Percentiles rank a stretch among this genome's conserved stretches.
These are phyloP conservation scores for Coemansia sp. DNA, from an alignment of 192 early-diverging fungal genomes.

Conservation along the genomic window DNA sequence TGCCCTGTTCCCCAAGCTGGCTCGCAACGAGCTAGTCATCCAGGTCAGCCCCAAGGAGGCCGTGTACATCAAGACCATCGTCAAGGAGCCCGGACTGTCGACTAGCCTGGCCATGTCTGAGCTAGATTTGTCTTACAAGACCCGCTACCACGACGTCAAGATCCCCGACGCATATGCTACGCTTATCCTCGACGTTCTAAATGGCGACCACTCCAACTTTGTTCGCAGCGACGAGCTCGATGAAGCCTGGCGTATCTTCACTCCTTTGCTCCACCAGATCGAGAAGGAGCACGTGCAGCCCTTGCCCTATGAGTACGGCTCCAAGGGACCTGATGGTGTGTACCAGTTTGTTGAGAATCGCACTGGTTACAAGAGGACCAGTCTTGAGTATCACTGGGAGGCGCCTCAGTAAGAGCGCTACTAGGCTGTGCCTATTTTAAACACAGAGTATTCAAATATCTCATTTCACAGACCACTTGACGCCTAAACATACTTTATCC, in stretches of 20 bases:
- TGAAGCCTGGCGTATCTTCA: slow-evolving; percentile 96
- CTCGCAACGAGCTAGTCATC: slow-evolving; percentile 94
- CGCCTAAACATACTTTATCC: background rate
- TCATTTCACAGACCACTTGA: slow-evolving; percentile 6
- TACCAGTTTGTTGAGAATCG: slow-evolving; percentile 63
- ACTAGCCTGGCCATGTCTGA: slow-evolving; percentile 81
- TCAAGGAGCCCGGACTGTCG: slow-evolving; percentile 89
- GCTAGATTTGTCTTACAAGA: slow-evolving; percentile 86
- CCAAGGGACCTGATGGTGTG: slow-evolving; percentile 75
- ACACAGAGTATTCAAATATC: background rate
- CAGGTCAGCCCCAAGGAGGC: slow-evolving; percentile 93
- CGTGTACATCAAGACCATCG: slow-evolving; percentile 94
- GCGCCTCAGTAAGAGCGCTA: slow-evolving; percentile 26
- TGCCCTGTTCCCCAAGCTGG: slow-evolving; percentile 69
- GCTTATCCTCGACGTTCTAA: slow-evolving; percentile 85
- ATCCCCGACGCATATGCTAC: slow-evolving; percentile 98
- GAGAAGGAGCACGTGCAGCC: slow-evolving; percentile 64
- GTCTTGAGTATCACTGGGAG: slow-evolving; percentile 46
- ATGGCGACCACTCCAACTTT: slow-evolving; percentile 93
- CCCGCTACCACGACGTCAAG: slow-evolving; percentile 78
- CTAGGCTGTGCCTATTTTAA: background rate
- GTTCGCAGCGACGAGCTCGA: slow-evolving; percentile 88
- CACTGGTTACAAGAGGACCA: slow-evolving; percentile 42
- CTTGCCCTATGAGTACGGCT: slow-evolving; percentile 74
- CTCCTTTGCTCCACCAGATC: slow-evolving; percentile 88